A percentile compares a stretch with the other conserved stretches of the same genome.
Conservation (phyloP, 129 eudicot genomes). For the Solidago caesia region DNA sequence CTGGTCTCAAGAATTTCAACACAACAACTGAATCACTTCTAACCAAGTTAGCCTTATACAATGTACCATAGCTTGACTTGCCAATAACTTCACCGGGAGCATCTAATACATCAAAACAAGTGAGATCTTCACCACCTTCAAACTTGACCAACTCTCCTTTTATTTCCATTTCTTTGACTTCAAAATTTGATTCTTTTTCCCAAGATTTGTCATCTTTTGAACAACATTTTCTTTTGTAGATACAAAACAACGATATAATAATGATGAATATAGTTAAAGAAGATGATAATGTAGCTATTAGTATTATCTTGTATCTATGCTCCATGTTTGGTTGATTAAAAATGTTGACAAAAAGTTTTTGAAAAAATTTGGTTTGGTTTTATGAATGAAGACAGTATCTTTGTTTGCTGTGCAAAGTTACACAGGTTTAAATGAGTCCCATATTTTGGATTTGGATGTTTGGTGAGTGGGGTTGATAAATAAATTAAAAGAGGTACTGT, state of each 20-base stretch:
- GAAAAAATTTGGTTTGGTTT: conserved; percentile 1
- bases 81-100: conserved; percentile 19
- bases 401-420: not conserved
- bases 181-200: conserved; percentile 8
- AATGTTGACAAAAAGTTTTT: not conserved
- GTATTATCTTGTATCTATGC: not conserved
- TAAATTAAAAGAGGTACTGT: too few relatives aligned
- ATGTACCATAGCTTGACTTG: conserved; percentile 12
- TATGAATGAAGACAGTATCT: not conserved
- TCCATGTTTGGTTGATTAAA: conserved; percentile 3
- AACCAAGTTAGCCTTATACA: conserved; percentile 12
- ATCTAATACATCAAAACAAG: conserved; percentile 13
- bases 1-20: conserved; percentile 16
- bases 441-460: not conserved
- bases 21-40: conserved; percentile 17
- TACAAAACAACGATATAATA: not conserved
- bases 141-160: conserved; percentile 14
- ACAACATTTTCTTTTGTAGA: conserved; percentile 9
- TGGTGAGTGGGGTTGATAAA: conserved; percentile 5
- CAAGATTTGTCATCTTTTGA: not conserved
- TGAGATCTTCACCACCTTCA: conserved; percentile 14
- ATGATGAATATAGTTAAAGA: not conserved
- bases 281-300: conserved; percentile 7
- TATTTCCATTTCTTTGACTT: conserved; percentile 8
- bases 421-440: not conserved